Evolutionary conservation across 2,329 filamentous ascomycete genomes (phyloP).

Genomic region (Fusarium bactridioides): DNA sequence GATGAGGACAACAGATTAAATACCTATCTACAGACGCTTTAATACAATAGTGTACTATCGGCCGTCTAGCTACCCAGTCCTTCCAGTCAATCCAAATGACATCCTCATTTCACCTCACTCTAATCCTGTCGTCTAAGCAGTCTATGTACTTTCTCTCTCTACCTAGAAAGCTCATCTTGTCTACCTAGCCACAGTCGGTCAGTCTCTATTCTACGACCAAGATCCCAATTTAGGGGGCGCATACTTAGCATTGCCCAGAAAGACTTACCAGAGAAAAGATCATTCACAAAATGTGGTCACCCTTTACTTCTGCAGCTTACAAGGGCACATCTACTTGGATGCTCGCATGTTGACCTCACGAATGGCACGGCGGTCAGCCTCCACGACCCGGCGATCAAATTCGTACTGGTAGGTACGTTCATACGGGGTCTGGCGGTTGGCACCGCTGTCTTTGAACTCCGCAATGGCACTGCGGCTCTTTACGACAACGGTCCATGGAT

Average conservation of each 20-base stretch:
- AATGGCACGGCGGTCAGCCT: fast-evolving
- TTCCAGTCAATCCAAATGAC: no score
- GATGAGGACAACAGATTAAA: slow-evolving; percentile 8
- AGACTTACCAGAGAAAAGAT: neutral
- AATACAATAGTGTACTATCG: slow-evolving; percentile 27
- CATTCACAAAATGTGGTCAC: neutral
- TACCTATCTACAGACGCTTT: slow-evolving; percentile 16
- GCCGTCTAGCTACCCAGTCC: neutral
- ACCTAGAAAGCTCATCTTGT: neutral
- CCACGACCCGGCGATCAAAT: fast-evolving
- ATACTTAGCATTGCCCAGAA: neutral
- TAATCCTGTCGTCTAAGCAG: neutral
- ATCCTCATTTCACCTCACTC: neutral
- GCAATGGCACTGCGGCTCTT: fast-evolving
- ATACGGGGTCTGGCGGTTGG: fast-evolving
- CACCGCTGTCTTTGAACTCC: fast-evolving
- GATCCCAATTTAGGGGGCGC: neutral
- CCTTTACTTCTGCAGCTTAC: neutral
- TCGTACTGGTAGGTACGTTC: fast-evolving
- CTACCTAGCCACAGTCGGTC: neutral
- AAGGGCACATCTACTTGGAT: neutral
- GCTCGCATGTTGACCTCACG: neutral
- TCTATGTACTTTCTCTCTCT: neutral
- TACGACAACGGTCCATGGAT: neutral
- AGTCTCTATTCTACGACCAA: neutral